Evolutionary conservation across 176 grass and related monocot species (phyloP), one percentile per base, ranked within the genome.

Genomic region (Bromus sterilis): DNA sequence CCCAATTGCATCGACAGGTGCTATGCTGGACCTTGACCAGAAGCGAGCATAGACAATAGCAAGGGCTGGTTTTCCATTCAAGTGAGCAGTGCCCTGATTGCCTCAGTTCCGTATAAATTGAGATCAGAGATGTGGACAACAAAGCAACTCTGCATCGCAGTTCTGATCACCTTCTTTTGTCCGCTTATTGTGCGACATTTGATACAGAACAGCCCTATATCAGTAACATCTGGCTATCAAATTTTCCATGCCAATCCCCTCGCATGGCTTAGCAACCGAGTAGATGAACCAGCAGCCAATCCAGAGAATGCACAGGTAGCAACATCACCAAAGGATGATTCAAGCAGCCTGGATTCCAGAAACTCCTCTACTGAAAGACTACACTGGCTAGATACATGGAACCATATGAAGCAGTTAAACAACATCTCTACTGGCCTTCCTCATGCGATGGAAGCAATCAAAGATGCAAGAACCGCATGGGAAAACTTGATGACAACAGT

Each of bases 391-490:
- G 59, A 91, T 29, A 91, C 88, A 56, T 98, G 95, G 95, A 68
- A 91, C 41, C 89, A 83, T 80, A 80, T 98, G 83, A 84, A 66
- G 37, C 86, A 80, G 18, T 36, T 93, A n/a, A 15, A 59, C 41
- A 93, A 85, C 60, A 74, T 80, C 63, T 75, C 78, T 34, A 66
- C 43, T 42, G 83, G 90, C 34, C 91, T 98, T 86, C 88, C 92
- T 51, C 90, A 95, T 79, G 89, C 95, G 16, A 75, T 24, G 6
- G 75, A 95, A 13, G 90, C 92, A 11, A 89, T 95, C 34, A 62
- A 78, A 35, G 93, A 98, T 82, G 92, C 88, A 63, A 86, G 58
- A 84, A 46, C 76, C 79, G 90, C 92, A 61, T 98, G 95, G 95
- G 53, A 80, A 68, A 94, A 77, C 72, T 73, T 98, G 70, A 87